Evolutionary conservation across 2,329 filamentous ascomycete species (phyloP), one percentile per base, ranked within the genome.

Genomic region (Tolypocladium ophioglossoides): DNA sequence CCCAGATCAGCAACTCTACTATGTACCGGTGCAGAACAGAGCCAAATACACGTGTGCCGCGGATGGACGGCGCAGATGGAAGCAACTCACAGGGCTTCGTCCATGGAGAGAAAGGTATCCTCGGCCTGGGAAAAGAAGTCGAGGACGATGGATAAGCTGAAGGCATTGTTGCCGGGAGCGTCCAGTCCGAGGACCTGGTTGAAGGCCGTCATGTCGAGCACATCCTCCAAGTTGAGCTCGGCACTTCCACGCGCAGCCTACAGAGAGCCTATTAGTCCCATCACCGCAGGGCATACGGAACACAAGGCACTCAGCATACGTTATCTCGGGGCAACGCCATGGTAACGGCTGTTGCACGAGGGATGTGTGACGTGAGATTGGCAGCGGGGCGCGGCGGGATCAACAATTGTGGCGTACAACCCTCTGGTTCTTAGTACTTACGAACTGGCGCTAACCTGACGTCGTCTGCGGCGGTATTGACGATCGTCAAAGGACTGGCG

Each of bases 141-240:
- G 67, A 84, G 86, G 50, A 97, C 91, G 61, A 99, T 91, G 57
- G 87, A 86, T 63, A 78, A 82, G 73, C 88, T 95, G 77, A 97
- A 97, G 50, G 95, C 90, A 62, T 85, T 80, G 59, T 92, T 87
- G 14, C 85, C 82, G 60, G 89, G 87, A 59, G 97, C 92, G 70
- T 99, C 92, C 92, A 99, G 96, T 72, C 97, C 94, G 58, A 97
- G 82, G 68, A 99, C 97, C 76, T 97, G 94, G 64, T 86, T 84
- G 65, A 99, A 99, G 55, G 91, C 95, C 53, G 72, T 69, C 57
- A 77, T 73, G 70, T 97, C 92, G 71, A 99, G 85, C 66, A 79
- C 78, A 60, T 92, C 87, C 56, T 83, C 84, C 60, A 90, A 82
- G 56, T 87, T 54, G 50, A 59, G 82, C 56, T 78, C 76, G 64